Percentiles rank a stretch among this genome's conserved stretches.
Evolutionary conservation across 306 rosid genomes (phyloP).

Genomic region (Cicer pinnatifidum): DNA sequence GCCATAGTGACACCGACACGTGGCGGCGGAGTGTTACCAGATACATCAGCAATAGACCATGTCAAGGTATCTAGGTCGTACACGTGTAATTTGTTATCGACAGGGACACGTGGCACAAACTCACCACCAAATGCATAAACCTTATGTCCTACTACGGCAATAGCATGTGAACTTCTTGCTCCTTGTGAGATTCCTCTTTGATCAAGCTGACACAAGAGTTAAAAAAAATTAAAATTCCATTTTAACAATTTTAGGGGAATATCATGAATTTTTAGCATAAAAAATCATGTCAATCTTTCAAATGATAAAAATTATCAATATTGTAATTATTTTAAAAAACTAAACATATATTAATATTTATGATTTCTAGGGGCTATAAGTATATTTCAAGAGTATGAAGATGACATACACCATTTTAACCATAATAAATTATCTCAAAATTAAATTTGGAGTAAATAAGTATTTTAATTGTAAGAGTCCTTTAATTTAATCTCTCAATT

Average conservation of each 20-base stretch:
- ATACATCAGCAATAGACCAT: conserved; percentile 64
- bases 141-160: conserved; percentile 69
- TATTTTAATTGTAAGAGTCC: too few relatives aligned
- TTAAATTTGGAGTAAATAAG: too few relatives aligned
- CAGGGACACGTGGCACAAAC: conserved; percentile 84
- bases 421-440: too few relatives aligned
- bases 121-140: conserved; percentile 88
- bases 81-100: conserved; percentile 73
- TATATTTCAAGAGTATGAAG: too few relatives aligned
- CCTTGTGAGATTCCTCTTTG: conserved; percentile 75
- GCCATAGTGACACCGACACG: conserved; percentile 87
- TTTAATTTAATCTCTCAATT: too few relatives aligned
- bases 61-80: conserved; percentile 61
- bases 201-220: conserved; percentile 56
- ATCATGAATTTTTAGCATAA: not conserved
- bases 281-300: not conserved
- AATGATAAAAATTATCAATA: not conserved
- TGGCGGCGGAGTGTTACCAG: conserved; percentile 72
- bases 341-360: too few relatives aligned
- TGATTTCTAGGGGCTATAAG: too few relatives aligned
- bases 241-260: not conserved
- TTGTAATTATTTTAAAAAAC: too few relatives aligned
- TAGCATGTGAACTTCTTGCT: conserved; percentile 91
- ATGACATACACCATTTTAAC: too few relatives aligned
- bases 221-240: not conserved